Evolutionary conservation across 441 rosid species (phyloP).

Genomic region (Syzygium syzygioides): DNA sequence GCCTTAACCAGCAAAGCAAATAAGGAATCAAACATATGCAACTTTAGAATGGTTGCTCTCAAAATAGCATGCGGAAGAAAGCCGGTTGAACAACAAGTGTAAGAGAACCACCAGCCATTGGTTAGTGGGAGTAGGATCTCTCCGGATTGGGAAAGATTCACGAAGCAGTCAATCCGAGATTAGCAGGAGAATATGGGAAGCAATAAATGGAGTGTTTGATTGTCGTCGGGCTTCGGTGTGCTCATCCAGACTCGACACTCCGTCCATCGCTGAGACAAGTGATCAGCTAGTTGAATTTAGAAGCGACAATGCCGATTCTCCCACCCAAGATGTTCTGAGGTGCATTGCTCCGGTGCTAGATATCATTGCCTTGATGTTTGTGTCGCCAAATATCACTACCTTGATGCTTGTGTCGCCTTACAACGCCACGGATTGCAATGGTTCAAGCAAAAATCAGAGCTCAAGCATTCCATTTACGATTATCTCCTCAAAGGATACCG

Average conservation of each 20-base stretch:
- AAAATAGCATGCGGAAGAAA: background rate
- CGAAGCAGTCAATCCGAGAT: slow-evolving; percentile 9
- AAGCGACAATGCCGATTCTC: slow-evolving; percentile 1
- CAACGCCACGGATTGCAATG: background rate
- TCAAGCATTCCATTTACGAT: background rate
- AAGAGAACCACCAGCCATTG: background rate
- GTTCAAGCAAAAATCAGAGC: background rate
- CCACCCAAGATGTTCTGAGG: background rate
- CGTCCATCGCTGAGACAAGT: slow-evolving; percentile 6
- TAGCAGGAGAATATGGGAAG: slow-evolving; percentile 2
- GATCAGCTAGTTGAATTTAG: background rate
- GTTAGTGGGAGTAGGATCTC: background rate
- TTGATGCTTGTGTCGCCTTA: background rate
- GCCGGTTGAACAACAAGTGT: background rate
- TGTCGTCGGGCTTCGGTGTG: slow-evolving; percentile 25
- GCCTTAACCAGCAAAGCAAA: slow-evolving; percentile 14
- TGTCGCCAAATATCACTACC: background rate
- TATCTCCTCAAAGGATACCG: background rate
- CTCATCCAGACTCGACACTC: slow-evolving; percentile 14
- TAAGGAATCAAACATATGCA: slow-evolving; percentile 5
- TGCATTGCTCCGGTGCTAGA: background rate
- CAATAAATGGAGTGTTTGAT: slow-evolving; percentile 18
- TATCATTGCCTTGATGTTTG: too few species aligned
- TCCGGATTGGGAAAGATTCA: background rate
- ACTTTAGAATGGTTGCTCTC: background rate